phyloP scores from a whole-genome alignment of 495 filamentous ascomycete species.

The Xylaria telfairii region DNA sequence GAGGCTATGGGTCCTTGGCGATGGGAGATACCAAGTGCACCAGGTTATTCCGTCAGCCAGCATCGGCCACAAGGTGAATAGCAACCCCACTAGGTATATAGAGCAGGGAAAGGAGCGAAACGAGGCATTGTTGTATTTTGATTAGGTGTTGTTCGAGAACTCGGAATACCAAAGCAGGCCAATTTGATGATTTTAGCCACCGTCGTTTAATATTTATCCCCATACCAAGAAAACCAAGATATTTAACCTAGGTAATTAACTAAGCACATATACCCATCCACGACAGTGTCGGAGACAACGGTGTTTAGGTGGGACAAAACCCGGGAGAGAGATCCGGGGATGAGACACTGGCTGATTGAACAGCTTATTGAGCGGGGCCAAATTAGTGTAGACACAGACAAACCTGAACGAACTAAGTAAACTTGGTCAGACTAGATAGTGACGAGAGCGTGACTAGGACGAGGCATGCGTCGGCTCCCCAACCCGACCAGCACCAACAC shows the following conservation, averaged over 20 bases:
- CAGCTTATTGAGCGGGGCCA: neutral
- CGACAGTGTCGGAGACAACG: constrained; percentile 15
- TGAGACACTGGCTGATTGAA: constrained; percentile 3
- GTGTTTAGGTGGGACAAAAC: constrained; percentile 19
- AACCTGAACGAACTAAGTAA: neutral
- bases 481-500: neutral
- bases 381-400: constrained; percentile 4
- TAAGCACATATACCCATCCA: neutral
- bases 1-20: neutral
- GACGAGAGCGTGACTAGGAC: neutral
- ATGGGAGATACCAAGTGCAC: neutral
- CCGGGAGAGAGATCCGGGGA: constrained; percentile 5
- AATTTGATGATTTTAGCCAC: neutral
- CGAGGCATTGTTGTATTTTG: neutral
- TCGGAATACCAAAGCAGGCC: neutral
- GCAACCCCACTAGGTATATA: neutral
- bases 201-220: neutral
- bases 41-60: neutral
- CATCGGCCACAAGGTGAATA: neutral
- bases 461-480: neutral
- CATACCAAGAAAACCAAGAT: neutral
- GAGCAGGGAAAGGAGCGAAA: constrained; percentile 1
- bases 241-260: neutral
- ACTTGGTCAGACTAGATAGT: neutral
- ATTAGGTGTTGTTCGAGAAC: neutral